Evolutionary conservation across 768 basidiomycete genomes (phyloP), one percentile per base, ranked within the genome.

Genomic region (Naganishia kalamii): DNA sequence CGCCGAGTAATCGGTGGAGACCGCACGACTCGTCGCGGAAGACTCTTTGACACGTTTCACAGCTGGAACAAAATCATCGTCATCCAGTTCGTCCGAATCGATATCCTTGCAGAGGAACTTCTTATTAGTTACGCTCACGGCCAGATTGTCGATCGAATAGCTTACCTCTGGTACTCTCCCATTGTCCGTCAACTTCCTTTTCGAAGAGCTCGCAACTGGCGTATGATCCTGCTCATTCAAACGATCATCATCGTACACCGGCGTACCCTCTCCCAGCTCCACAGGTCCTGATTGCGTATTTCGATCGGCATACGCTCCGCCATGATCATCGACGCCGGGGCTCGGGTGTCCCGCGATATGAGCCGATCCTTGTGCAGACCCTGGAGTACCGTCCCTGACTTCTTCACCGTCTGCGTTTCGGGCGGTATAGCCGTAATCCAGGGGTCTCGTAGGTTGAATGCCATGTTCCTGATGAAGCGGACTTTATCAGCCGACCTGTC

Each of bases 21-120:
- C 52, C 23, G 37, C 44, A 60, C 35, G 63, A 15, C 43, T 67
- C 51, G 47, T 64, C 60, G n/a, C 60, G 40, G 37, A 65, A 60
- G 19, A 64, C 43, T 8, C 44, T 21, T 44, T 33, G 33, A 33
- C 47, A 37, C 35, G 65, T 27, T 49, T 63, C 15, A 21, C 43
- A 37, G 47, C 62, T n/a, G 48, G 62, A 41, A 48, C 71, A 72
- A 43, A 76, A 76, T 79, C 74, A 0, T 80, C 78, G 23, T 85
- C 86, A 69, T 92, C 88, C 4, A 91, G 81, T 48, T 89, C 83
- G 65, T 92, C 89, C 0, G 91, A 90, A 29, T 81, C 83, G 73
- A 75, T 63, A 6, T 74, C 75, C n/a, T 69, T n/a, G n/a, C n/a
- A 52, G 2, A 65, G 67, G 21, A 29, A 0, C 11, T 23, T 5